Conservation (phyloP, 2,329 filamentous ascomycete genomes). For the Zymoseptoria passerinii region DNA sequence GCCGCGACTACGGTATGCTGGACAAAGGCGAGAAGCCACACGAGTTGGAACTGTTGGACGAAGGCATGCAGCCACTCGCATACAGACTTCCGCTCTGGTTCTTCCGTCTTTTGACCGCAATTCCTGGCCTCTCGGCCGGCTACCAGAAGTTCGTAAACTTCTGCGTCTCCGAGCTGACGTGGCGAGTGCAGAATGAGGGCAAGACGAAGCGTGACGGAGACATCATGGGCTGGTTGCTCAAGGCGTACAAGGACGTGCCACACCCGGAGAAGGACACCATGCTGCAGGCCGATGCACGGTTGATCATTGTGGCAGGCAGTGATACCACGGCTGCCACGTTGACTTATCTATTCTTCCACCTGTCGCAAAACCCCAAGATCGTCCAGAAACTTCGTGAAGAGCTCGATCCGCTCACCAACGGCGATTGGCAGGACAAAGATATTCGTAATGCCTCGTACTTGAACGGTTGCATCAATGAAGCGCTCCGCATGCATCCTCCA, state of each 20-base stretch:
- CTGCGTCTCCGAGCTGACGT: slow-evolving; percentile 29
- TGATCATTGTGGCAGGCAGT: slow-evolving; percentile 34
- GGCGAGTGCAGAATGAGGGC: slow-evolving; percentile 26
- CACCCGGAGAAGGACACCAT: slow-evolving; percentile 23
- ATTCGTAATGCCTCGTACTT: slow-evolving; percentile 24
- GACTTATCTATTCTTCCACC: slow-evolving; percentile 36
- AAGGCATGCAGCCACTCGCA: slow-evolving; percentile 27
- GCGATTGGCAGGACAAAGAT: slow-evolving; percentile 23
- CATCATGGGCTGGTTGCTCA: slow-evolving; percentile 29
- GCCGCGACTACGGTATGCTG: slow-evolving; percentile 35
- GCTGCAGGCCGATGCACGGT: slow-evolving; percentile 24
- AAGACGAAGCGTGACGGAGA: slow-evolving; percentile 17
- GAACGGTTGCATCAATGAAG: slow-evolving; percentile 34
- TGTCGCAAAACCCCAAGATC: slow-evolving; percentile 25
- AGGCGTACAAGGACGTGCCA: slow-evolving; percentile 23
- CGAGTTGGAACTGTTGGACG: slow-evolving; percentile 33
- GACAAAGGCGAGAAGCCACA: slow-evolving; percentile 28
- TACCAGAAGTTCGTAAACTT: slow-evolving; percentile 33
- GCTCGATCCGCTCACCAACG: slow-evolving; percentile 21
- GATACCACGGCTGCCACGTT: slow-evolving; percentile 39
- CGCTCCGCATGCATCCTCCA: slow-evolving; percentile 36
- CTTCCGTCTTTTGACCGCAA: slow-evolving; percentile 27
- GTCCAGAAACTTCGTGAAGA: slow-evolving; percentile 30
- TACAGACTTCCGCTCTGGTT: slow-evolving; percentile 29
- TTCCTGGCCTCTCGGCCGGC: slow-evolving; percentile 30